Conservation (phyloP, 139 green algal species). For the Haematococcus lacustris region DNA sequence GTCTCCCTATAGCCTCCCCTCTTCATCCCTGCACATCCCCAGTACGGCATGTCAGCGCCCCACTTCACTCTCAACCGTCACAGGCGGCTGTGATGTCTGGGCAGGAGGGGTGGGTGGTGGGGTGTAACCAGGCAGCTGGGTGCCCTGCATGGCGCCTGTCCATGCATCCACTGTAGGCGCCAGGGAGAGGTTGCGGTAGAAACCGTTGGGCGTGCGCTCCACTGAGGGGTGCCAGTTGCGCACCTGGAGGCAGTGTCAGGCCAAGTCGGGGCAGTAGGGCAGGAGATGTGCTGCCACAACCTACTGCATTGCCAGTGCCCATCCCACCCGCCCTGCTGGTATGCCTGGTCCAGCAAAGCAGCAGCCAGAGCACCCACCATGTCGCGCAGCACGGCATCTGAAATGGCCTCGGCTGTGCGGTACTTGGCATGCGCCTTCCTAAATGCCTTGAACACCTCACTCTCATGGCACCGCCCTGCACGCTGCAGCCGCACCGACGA, state of each 20-base stretch:
- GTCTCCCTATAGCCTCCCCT: too few relatives aligned
- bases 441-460: constrained; percentile 53
- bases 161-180: constrained; percentile 2
- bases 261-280: neutral
- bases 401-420: constrained; percentile 33
- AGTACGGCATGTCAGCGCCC: too few relatives aligned
- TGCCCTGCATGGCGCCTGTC: too few relatives aligned
- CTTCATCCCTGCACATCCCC: too few relatives aligned
- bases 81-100: too few relatives aligned
- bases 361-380: constrained; percentile 40
- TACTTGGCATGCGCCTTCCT: constrained; percentile 26
- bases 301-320: too few relatives aligned
- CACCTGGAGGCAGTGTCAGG: constrained; percentile 10
- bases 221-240: constrained; percentile 52
- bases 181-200: constrained; percentile 39
- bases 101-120: too few relatives aligned
- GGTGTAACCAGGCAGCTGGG: too few relatives aligned
- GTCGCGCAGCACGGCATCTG: constrained; percentile 37
- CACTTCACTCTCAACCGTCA: too few relatives aligned
- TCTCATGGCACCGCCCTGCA: constrained; percentile 62
- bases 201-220: constrained; percentile 43
- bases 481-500: constrained; percentile 43
- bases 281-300: neutral
- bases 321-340: too few relatives aligned
- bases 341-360: too few relatives aligned